Evolutionary conservation across 495 filamentous ascomycete genomes (phyloP), one percentile per base, ranked within the genome.

Genomic region (Xylaria castorea): DNA sequence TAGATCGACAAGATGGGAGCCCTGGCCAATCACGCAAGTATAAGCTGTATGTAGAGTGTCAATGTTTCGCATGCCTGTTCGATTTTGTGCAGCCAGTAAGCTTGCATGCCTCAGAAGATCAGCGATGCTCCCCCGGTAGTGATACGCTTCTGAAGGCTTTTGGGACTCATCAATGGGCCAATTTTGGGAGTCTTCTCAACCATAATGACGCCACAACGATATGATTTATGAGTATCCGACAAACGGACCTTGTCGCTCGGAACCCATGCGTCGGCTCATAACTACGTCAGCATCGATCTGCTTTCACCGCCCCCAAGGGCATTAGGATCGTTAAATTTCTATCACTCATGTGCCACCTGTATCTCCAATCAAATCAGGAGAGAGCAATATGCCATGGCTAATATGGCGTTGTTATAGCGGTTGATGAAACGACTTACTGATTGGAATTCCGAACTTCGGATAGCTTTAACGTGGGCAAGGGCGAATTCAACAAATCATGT

Each of bases 81-180:
- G 58, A 71, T 51, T 53, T 63, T 34, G 42, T 71, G 57, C 55
- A 63, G 68, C 40, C 57, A 48, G 57, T 70, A 55, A n/a, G 42
- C 57, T 53, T 51, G 58, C 58, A 71, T 61, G 68, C 20, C 32
- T 63, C 20, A 40, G 58, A 36, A 34, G 68, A 63, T 51, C 58
- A 38, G 42, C 66, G 20, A 68, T 51, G 50, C 34, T 67, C 34
- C 36, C n/a, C 25, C 34, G 48, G 27, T 68, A 51, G n/a, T 38
- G 48, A 40, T 68, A 27, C 3, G 18, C 20, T 12, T 40, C 25
- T 2, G 46, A 68, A 18, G 34, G 5, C n/a, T 25, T 3, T 9
- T n/a, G 44, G 63, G 38, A 30, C 36, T 63, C 25, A 18, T 66
- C 63, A 64, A 64, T 42, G 36, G n/a, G 38, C 30, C 38, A 38